Evolutionary conservation across 345 rosid species (phyloP).

Genomic region (Hibiscus syriacus): DNA sequence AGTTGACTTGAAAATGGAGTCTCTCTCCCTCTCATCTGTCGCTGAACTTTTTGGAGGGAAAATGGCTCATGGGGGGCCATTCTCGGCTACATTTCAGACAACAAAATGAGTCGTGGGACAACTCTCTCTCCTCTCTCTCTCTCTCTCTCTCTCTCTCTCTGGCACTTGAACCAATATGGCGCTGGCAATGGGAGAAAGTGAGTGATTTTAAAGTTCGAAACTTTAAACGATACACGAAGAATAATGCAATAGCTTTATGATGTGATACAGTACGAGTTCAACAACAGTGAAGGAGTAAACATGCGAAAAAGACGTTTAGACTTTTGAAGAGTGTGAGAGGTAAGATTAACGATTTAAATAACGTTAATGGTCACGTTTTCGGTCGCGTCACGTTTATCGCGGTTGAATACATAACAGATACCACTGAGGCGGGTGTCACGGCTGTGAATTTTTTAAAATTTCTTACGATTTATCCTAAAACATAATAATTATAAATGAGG

Average conservation of each 20-base stretch:
- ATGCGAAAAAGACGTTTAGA: conserved; percentile 16
- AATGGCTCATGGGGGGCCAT: not conserved
- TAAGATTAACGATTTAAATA: too few species aligned
- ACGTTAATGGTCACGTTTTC: too few species aligned
- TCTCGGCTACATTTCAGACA: not conserved
- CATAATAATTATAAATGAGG: too few species aligned
- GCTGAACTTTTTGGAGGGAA: conserved; percentile 26
- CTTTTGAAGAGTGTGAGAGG: conserved; percentile 19
- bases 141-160: not conserved
- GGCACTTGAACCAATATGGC: conserved; percentile 18
- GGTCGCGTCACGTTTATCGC: too few species aligned
- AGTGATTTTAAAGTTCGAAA: conserved; percentile 9
- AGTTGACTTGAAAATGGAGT: not conserved
- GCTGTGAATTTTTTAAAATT: too few species aligned
- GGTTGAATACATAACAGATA: too few species aligned
- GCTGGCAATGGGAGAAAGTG: conserved; percentile 6
- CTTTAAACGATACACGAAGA: not conserved
- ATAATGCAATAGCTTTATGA: conserved; percentile 1
- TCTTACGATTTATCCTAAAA: too few species aligned
- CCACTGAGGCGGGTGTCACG: too few species aligned
- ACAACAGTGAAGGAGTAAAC: not conserved
- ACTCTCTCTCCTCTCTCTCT: not conserved
- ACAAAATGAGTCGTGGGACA: conserved; percentile 7
- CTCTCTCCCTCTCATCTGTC: not conserved
- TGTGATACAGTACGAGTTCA: too few species aligned